Evolutionary conservation across 1,284 basidiomycete genomes (phyloP).

Genomic region (Ganoderma leucocontextum): DNA sequence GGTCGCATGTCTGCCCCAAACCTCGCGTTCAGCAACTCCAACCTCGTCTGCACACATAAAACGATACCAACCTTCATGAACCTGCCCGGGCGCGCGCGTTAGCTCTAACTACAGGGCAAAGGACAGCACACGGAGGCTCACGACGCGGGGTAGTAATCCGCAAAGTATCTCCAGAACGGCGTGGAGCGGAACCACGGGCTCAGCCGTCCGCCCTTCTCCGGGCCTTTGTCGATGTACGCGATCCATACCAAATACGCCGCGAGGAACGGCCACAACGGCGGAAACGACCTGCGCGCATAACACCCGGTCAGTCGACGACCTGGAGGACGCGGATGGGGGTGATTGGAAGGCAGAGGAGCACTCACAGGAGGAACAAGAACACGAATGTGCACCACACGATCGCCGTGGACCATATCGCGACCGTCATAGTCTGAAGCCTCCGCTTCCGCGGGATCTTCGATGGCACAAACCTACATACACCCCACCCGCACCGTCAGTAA

Average conservation of each 20-base stretch:
- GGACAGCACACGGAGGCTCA: constrained; percentile 51
- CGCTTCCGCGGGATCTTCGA: constrained; percentile 80
- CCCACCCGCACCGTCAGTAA: not conserved
- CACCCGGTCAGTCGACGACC: constrained; percentile 2
- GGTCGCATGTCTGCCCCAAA: constrained; percentile 74
- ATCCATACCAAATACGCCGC: constrained; percentile 88
- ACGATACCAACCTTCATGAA: constrained; percentile 61
- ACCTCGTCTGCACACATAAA: not conserved
- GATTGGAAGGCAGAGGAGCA: not conserved
- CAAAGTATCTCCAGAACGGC: constrained; percentile 86
- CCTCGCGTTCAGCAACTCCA: not conserved
- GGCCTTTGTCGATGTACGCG: constrained; percentile 77
- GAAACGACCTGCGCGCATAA: constrained; percentile 74
- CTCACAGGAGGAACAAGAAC: constrained; percentile 86
- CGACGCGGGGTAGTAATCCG: constrained; percentile 93
- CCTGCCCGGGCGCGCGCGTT: constrained; percentile 43
- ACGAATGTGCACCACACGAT: constrained; percentile 75
- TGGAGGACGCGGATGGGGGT: not conserved
- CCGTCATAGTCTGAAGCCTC: constrained; percentile 86
- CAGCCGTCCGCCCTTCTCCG: constrained; percentile 80
- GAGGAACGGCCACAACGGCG: constrained; percentile 88
- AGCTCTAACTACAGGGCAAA: not conserved
- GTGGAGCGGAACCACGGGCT: constrained; percentile 81
- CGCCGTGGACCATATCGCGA: constrained; percentile 87
- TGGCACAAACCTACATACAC: constrained; percentile 67